Percentiles rank a stretch among this genome's conserved stretches.
phyloP scores from a whole-genome alignment of 768 basidiomycete species.

The Calocera viscosa region DNA sequence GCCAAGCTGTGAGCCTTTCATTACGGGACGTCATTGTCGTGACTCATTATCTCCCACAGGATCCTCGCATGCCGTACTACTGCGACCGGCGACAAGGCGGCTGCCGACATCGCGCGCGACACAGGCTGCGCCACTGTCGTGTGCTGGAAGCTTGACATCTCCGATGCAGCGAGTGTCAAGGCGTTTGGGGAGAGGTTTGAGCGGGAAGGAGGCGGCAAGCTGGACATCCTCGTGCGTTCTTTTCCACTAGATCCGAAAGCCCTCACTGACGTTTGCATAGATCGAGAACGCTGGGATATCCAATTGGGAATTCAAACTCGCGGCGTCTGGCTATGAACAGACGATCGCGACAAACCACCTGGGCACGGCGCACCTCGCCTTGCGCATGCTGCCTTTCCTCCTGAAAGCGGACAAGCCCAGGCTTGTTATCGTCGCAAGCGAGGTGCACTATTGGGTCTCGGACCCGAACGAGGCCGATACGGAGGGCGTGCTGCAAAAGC shows the following conservation, averaged over 20 bases:
- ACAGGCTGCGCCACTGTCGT: slow-evolving; percentile 30
- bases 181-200: slow-evolving; percentile 31
- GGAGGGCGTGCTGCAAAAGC: slow-evolving; percentile 23
- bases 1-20: not conserved
- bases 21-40: not conserved
- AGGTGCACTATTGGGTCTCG: slow-evolving; percentile 27
- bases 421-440: slow-evolving; percentile 37
- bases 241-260: not conserved
- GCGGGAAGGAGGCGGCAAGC: slow-evolving; percentile 19
- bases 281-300: slow-evolving; percentile 34
- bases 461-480: slow-evolving; percentile 18
- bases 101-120: not conserved
- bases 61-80: not conserved
- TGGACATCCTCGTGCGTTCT: slow-evolving; percentile 31
- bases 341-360: slow-evolving; percentile 42
- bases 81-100: not conserved
- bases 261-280: not conserved
- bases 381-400: slow-evolving; percentile 36
- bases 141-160: slow-evolving; percentile 35
- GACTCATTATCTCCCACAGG: not conserved
- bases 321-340: slow-evolving; percentile 37
- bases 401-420: slow-evolving; percentile 29
- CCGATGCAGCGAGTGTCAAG: slow-evolving; percentile 32
- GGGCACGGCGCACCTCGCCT: slow-evolving; percentile 30
- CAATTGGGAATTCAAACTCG: slow-evolving; percentile 18